Evolutionary conservation across 2,329 filamentous ascomycete species (phyloP).

Genomic region (Aspergillus persii): DNA sequence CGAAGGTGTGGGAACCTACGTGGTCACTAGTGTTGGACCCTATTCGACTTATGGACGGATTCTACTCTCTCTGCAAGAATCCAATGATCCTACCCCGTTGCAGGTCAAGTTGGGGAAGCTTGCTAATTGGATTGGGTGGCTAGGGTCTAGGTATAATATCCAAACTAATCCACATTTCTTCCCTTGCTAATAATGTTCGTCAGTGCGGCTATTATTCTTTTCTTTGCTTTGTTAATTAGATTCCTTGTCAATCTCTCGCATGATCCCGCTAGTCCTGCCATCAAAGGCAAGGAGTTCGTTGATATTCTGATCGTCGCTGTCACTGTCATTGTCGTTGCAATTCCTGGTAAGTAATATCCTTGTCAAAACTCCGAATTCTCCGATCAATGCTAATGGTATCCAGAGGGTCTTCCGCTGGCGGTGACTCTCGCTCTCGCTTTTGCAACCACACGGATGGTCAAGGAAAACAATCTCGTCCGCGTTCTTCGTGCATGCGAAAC

Average conservation of each 20-base stretch:
- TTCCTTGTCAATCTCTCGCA: slow-evolving; percentile 69
- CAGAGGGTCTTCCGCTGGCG: slow-evolving; percentile 70
- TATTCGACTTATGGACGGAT: slow-evolving; percentile 75
- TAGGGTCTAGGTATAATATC: slow-evolving; percentile 60
- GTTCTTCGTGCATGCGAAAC: slow-evolving; percentile 76
- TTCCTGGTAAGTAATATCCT: slow-evolving; percentile 49
- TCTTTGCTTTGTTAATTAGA: slow-evolving; percentile 81
- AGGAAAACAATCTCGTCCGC: slow-evolving; percentile 73
- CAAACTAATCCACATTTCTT: no score
- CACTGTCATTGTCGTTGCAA: slow-evolving; percentile 76
- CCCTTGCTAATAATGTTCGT: slow-evolving; percentile 9
- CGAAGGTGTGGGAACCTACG: slow-evolving; percentile 71
- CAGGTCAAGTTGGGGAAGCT: slow-evolving; percentile 74
- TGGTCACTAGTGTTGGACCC: slow-evolving; percentile 70
- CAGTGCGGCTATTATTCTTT: slow-evolving; percentile 69
- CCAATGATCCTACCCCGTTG: slow-evolving; percentile 72
- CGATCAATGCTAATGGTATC: slow-evolving; percentile 36
- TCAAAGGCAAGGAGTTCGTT: slow-evolving; percentile 76
- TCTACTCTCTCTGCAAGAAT: slow-evolving; percentile 69
- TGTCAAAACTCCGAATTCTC: not conserved
- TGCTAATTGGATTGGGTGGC: slow-evolving; percentile 73
- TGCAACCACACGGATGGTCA: slow-evolving; percentile 73
- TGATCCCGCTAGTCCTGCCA: slow-evolving; percentile 56
- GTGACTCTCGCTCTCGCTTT: slow-evolving; percentile 77
- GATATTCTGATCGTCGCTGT: slow-evolving; percentile 76